phyloP scores from a whole-genome alignment of 2,329 filamentous ascomycete species.

The Fusarium drepaniforme region DNA sequence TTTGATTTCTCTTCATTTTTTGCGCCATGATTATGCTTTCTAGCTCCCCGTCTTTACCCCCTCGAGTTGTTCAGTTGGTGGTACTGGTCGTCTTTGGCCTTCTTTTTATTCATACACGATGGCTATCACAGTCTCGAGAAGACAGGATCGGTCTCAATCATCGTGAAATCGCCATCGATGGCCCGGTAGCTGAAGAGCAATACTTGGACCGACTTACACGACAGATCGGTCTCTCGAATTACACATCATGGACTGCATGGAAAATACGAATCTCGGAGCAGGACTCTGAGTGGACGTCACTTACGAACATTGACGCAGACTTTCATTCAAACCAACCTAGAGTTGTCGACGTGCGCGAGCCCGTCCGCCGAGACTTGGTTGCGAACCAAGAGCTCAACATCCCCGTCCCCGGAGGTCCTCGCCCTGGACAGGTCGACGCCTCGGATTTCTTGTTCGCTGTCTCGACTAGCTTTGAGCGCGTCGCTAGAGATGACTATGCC shows the following conservation, averaged over 20 bases:
- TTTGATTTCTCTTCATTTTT: constrained; percentile 14
- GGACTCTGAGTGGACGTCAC: constrained; percentile 41
- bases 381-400: constrained; percentile 49
- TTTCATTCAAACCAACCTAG: constrained; percentile 48
- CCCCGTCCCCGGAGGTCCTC: constrained; percentile 47
- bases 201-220: constrained; percentile 47
- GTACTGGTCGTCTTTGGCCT: constrained; percentile 41
- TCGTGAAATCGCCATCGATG: constrained; percentile 30
- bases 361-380: constrained; percentile 43
- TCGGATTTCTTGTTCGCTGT: constrained; percentile 58
- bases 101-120: constrained; percentile 41
- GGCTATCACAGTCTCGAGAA: constrained; percentile 20
- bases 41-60: constrained; percentile 37
- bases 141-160: constrained; percentile 5
- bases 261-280: constrained; percentile 47
- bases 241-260: constrained; percentile 51
- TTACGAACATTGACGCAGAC: constrained; percentile 47
- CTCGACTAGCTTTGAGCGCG: constrained; percentile 56
- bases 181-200: constrained; percentile 47
- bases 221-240: constrained; percentile 45
- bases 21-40: constrained; percentile 44
- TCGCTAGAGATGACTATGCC: constrained; percentile 53
- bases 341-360: constrained; percentile 43
- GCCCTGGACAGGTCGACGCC: constrained; percentile 51
- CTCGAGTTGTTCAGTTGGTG: constrained; percentile 41